Evolutionary conservation across 2,329 filamentous ascomycete genomes (phyloP).

Genomic region (Stagonosporopsis tanaceti): DNA sequence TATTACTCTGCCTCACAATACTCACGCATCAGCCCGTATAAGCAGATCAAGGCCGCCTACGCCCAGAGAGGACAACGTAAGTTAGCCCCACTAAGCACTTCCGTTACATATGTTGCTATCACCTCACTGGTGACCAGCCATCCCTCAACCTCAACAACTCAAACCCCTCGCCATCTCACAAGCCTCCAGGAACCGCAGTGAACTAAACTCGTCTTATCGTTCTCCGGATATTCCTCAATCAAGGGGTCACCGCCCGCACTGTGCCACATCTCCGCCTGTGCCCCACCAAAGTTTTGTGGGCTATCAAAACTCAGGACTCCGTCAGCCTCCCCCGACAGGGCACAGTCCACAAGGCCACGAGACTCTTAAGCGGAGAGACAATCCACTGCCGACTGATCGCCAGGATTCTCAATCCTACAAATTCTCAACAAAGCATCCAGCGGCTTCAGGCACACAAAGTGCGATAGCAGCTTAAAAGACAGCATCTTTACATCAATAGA

Average conservation of each 20-base stretch:
- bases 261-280: slow-evolving; percentile 42
- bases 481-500: not conserved
- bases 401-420: slow-evolving; percentile 26
- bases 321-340: slow-evolving; percentile 28
- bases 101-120: slow-evolving; percentile 36
- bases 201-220: slow-evolving; percentile 40
- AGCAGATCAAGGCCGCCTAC: slow-evolving; percentile 20
- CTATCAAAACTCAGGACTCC: slow-evolving; percentile 36
- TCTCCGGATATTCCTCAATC: slow-evolving; percentile 42
- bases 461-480: not conserved
- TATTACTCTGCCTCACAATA: slow-evolving; percentile 44
- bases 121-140: slow-evolving; percentile 46
- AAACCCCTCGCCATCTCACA: slow-evolving; percentile 47
- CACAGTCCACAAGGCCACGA: slow-evolving; percentile 17
- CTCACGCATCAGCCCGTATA: slow-evolving; percentile 17
- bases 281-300: slow-evolving; percentile 42
- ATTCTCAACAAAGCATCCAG: not conserved
- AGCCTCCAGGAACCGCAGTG: slow-evolving; percentile 43
- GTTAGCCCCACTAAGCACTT: slow-evolving; percentile 43
- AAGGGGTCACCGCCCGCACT: slow-evolving; percentile 39
- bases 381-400: slow-evolving; percentile 14
- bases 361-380: slow-evolving; percentile 17
- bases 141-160: slow-evolving; percentile 38
- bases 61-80: slow-evolving; percentile 38
- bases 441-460: not conserved